A percentile compares a stretch with the other conserved stretches of the same genome.
phyloP scores from a whole-genome alignment of 768 basidiomycete species.

The Boletus bicolor region DNA sequence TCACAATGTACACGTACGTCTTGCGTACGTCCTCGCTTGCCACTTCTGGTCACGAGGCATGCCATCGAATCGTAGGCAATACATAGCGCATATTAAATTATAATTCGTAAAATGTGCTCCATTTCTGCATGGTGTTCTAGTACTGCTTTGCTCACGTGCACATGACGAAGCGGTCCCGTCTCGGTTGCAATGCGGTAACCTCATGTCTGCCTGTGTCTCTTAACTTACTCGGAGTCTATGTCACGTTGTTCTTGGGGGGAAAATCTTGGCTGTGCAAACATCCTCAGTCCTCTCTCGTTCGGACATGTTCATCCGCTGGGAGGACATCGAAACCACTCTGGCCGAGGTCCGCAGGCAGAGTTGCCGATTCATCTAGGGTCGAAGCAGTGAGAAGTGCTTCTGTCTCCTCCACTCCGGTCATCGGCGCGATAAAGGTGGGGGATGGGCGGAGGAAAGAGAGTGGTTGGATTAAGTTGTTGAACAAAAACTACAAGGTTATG shows the following conservation, averaged over 20 bases:
- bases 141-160: not conserved
- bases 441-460: conserved; percentile 60
- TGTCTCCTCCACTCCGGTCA: conserved; percentile 53
- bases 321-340: conserved; percentile 82
- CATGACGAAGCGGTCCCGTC: conserved; percentile 12
- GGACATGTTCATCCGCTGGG: conserved; percentile 43
- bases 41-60: not conserved
- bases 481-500: conserved; percentile 61
- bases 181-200: conserved; percentile 4
- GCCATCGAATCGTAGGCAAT: not conserved
- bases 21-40: conserved; percentile 5
- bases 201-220: not conserved
- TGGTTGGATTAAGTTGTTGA: conserved; percentile 74
- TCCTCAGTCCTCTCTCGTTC: conserved; percentile 14
- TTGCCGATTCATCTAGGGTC: conserved; percentile 75
- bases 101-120: not conserved
- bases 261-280: not conserved
- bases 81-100: not conserved
- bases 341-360: conserved; percentile 77
- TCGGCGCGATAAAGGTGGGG: conserved; percentile 27
- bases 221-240: not conserved
- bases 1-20: not conserved
- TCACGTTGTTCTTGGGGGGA: not conserved
- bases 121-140: not conserved
- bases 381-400: conserved; percentile 44